Base-by-base conservation (phyloP, 192 early-diverging fungal species). In the Martensiomyces pterosporus region DNA sequence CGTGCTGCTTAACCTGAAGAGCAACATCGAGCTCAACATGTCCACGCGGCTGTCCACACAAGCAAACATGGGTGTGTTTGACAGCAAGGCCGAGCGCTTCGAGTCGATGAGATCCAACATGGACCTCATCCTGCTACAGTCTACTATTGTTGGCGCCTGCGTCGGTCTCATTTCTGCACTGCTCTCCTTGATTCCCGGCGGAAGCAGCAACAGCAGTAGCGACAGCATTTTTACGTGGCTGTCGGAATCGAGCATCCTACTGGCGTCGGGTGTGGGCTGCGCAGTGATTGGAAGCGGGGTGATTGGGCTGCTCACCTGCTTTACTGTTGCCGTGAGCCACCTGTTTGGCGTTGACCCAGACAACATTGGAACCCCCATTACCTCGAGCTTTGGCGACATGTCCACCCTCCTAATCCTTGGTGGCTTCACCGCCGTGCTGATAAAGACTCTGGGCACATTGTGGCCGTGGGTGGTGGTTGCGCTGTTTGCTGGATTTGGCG, bases 11-110 rank as follows among this genome's bases (percentile, higher is more conserved):
- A 92, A 92, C 53, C 64, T 94, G 15, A 94, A 94, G 50, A 90
- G 92, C 45, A 94, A 93, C 64, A 78, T 93, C 12, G 92, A 94
- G 57, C 86, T 93, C 77, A 94, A 89, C 40, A 77, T 94, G 44
- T 87, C 88, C 5, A 81, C 91, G n/a, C 80, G 92, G 7, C 70
- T 94, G 15, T 87, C 89, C 2, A 93, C 91, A 8, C 64, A 68
- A 35, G 57, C 86, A 2, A 87, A 88, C 50, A 49, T 85, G 58
- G 88, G 88, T 10, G 60, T 75, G 14, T 67, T 90, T n/a, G 82
- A 85, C 47, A 49, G 48, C 45, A 60, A 50, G 10, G 33, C 57
- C 0, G 76, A 77, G 2, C 61, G 83, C 0, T 69, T 80, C 43
- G 49, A 66, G 10, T 64, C 88, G 10, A 71, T 91, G 19, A 66